Evolutionary conservation across 2,329 filamentous ascomycete species (phyloP).

Genomic region (Penicillium sp.): DNA sequence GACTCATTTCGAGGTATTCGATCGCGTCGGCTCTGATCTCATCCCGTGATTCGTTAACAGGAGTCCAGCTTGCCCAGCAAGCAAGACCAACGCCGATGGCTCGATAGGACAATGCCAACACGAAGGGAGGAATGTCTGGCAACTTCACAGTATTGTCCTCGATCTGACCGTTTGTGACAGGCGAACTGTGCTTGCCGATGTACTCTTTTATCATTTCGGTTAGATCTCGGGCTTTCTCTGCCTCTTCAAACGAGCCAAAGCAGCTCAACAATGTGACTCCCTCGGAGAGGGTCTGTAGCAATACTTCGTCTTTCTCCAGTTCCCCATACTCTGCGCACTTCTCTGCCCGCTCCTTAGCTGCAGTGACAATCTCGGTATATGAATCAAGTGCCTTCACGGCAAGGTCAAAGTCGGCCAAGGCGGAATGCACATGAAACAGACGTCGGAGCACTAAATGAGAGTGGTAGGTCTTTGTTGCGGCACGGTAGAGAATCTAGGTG

Average conservation of each 20-base stretch:
- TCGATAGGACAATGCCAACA: slow-evolving; percentile 72
- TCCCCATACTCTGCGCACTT: slow-evolving; percentile 65
- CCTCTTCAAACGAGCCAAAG: slow-evolving; percentile 72
- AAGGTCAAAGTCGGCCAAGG: slow-evolving; percentile 86
- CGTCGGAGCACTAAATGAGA: slow-evolving; percentile 84
- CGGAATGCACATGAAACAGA: slow-evolving; percentile 82
- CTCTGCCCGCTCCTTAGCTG: slow-evolving; percentile 77
- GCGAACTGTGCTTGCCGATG: slow-evolving; percentile 60
- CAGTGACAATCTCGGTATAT: slow-evolving; percentile 83
- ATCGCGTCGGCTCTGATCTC: slow-evolving; percentile 77
- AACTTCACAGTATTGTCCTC: slow-evolving; percentile 21
- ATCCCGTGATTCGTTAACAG: slow-evolving; percentile 67
- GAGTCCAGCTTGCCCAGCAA: slow-evolving; percentile 81
- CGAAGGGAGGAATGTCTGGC: slow-evolving; percentile 54
- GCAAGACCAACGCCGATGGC: slow-evolving; percentile 83
- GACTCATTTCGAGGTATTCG: slow-evolving; percentile 68
- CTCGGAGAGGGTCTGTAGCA: slow-evolving; percentile 75
- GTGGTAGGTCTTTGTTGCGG: slow-evolving; percentile 91
- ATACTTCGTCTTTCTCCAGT: slow-evolving; percentile 74
- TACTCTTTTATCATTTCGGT: slow-evolving; percentile 71
- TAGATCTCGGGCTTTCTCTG: slow-evolving; percentile 74
- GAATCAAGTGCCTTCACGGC: slow-evolving; percentile 89
- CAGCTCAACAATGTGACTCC: slow-evolving; percentile 78
- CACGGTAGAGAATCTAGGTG: slow-evolving; percentile 74
- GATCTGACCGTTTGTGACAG: slow-evolving; percentile 23